Conservation (phyloP, 441 rosid genomes). For the Cnidoscolus chayamansa region DNA sequence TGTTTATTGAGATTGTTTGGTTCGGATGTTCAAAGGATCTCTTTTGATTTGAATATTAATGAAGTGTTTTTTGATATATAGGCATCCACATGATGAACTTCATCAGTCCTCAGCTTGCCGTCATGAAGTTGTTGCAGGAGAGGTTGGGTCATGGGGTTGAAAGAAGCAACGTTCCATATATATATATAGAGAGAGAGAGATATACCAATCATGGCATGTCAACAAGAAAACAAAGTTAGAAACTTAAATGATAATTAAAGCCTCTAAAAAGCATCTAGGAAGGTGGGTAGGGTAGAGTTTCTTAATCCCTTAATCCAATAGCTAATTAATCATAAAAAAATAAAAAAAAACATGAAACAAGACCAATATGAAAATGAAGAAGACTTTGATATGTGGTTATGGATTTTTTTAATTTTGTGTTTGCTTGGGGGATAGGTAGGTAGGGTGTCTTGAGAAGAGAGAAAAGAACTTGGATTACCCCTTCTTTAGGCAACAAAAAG, state of each 20-base stretch:
- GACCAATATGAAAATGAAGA: neutral
- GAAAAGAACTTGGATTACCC: slow-evolving; percentile 40
- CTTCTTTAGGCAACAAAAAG: slow-evolving; percentile 28
- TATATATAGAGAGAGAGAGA: too few species aligned
- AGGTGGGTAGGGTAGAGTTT: slow-evolving; percentile 1
- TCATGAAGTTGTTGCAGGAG: too few species aligned
- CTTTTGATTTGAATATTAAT: too few species aligned
- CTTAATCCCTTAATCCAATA: neutral
- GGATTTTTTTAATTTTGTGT: slow-evolving; percentile 5
- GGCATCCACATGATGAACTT: too few species aligned
- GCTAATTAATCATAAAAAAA: neutral
- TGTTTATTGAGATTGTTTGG: too few species aligned
- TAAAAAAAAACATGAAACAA: neutral
- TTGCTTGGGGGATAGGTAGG: slow-evolving; percentile 31
- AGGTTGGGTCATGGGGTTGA: too few species aligned
- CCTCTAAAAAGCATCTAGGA: neutral
- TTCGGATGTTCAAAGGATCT: too few species aligned
- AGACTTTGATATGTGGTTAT: neutral
- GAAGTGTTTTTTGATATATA: too few species aligned
- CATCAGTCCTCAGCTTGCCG: too few species aligned
- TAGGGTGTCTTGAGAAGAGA: slow-evolving; percentile 47
- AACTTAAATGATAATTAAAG: neutral
- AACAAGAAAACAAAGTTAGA: slow-evolving; percentile 7
- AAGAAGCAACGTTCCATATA: too few species aligned
- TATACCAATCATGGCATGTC: slow-evolving; percentile 1